phyloP scores from a whole-genome alignment of 108 stramenopile species.

The Nitzschia palea region DNA sequence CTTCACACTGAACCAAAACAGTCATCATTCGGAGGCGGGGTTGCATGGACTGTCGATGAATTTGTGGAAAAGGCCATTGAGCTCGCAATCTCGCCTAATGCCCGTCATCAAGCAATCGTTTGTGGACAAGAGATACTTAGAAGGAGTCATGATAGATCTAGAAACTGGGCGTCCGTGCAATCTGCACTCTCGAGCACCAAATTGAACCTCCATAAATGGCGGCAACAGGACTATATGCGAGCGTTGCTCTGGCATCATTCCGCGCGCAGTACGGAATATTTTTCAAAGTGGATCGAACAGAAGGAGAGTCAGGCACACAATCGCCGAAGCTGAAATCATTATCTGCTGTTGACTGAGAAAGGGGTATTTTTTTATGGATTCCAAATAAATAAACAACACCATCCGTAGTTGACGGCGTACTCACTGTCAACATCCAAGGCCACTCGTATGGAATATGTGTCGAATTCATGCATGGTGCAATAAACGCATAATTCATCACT shows the following conservation, averaged over 20 bases:
- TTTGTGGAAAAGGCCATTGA: slow-evolving; percentile 46
- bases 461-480: no score
- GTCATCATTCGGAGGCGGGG: slow-evolving; percentile 46
- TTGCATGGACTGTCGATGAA: slow-evolving; percentile 40
- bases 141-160: slow-evolving; percentile 23
- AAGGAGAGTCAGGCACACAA: no score
- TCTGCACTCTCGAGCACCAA: slow-evolving; percentile 20
- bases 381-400: no score
- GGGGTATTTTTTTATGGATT: no score
- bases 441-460: no score
- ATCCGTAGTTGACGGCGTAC: no score
- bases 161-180: slow-evolving; percentile 32
- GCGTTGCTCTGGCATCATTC: slow-evolving; percentile 65
- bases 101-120: slow-evolving; percentile 28
- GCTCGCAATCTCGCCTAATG: slow-evolving; percentile 31
- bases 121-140: slow-evolving; percentile 31
- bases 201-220: slow-evolving; percentile 17
- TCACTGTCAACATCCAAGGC: no score
- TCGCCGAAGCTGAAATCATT: no score
- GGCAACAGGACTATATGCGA: slow-evolving; percentile 40
- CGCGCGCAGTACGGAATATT: slow-evolving; percentile 69
- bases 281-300: slow-evolving; percentile 72
- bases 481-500: no score
- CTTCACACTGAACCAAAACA: background rate
- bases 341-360: no score